These are phyloP conservation scores for Teratosphaeriaceae sp. DNA, from an alignment of 2,329 filamentous ascomycete genomes.

Conservation along the genomic window DNA sequence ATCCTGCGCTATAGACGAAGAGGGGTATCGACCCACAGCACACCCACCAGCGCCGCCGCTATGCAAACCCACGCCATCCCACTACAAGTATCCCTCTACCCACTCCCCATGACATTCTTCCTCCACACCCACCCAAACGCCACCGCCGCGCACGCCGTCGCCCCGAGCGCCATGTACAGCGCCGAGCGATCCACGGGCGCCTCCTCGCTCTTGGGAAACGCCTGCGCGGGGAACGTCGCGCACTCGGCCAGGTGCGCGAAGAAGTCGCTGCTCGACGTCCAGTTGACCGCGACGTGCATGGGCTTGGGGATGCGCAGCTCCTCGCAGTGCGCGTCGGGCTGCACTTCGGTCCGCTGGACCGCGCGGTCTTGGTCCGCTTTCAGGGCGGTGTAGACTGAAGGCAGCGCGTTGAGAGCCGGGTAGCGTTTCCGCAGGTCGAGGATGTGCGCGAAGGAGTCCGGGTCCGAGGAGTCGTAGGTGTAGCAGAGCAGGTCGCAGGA, in stretches of 20 bases:
- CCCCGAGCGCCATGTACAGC: conserved; percentile 78
- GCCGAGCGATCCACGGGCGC: conserved; percentile 74
- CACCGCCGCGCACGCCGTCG: conserved; percentile 53
- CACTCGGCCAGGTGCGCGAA: conserved; percentile 89
- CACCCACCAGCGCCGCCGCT: no score
- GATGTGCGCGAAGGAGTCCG: conserved; percentile 91
- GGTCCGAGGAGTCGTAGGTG: conserved; percentile 93
- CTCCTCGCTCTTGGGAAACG: conserved; percentile 84
- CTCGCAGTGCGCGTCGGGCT: conserved; percentile 87
- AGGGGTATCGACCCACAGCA: no score
- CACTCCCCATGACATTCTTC: conserved; percentile 26
- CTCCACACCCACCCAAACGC: conserved; percentile 57
- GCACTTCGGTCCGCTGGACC: conserved; percentile 83
- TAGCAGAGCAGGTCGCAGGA: conserved; percentile 93
- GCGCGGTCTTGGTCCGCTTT: conserved; percentile 96
- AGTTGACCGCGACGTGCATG: conserved; percentile 89
- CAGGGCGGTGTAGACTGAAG: conserved; percentile 83
- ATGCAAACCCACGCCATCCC: no score
- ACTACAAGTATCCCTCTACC: no score
- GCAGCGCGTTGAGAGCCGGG: conserved; percentile 79
- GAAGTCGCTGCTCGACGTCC: conserved; percentile 88
- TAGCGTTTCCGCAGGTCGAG: conserved; percentile 72
- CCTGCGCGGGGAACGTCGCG: conserved; percentile 80
- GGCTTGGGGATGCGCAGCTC: conserved; percentile 82
- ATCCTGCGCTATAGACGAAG: no score